Base-by-base conservation (phyloP, 192 early-diverging fungal species). In the Phycomyces blakesleeanus region DNA sequence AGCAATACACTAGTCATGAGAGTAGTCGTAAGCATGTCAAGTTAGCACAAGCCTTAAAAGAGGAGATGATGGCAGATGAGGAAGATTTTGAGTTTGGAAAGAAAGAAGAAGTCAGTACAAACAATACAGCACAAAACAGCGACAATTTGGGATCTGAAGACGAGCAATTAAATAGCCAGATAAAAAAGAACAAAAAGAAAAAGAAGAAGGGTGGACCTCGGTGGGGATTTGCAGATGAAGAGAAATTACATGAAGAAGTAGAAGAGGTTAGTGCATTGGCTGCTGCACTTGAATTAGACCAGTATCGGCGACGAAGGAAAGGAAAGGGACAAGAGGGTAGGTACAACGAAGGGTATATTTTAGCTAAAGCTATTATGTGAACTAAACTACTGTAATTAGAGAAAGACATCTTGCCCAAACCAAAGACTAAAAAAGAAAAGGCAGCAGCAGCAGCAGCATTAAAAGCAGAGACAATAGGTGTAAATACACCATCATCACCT, bases 1-100 rank as follows among this genome's bases (percentile, higher is more conserved):
- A 84, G 12, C 86, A 96, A 78, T 88, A 82, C 79, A 76, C 76
- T 29, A 96, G 90, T 64, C 97, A 99, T 67, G 90, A 93, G 60
- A 65, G 83, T 64, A 92, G 91, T 47, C 93, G 91, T 68, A 91
- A 91, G 62, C 97, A 99, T 69, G 66, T 86, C 10, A 86, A 91
- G 68, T 87, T 83, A 27, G 91, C 91, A 4, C 83, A 89, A 53
- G 73, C 81, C n/a, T 75, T 97, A 15, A 76, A 86, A 34, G 71
- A 85, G 44, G 80, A 95, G 66, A 88, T 98, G 83, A 42, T 85
- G 56, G 81, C 79, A 16, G 90, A 91, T 24, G 89, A 91, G 47
- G 75, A 68, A 41, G 53, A 73, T 21, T 51, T 62, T 24, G 47
- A 57, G 57, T 52, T 59, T 39, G 55, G 6, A 24, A 0, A 24